Evolutionary conservation across 257 asterid species (phyloP), one percentile per base, ranked within the genome.

Genomic region (Cinchona pubescens): DNA sequence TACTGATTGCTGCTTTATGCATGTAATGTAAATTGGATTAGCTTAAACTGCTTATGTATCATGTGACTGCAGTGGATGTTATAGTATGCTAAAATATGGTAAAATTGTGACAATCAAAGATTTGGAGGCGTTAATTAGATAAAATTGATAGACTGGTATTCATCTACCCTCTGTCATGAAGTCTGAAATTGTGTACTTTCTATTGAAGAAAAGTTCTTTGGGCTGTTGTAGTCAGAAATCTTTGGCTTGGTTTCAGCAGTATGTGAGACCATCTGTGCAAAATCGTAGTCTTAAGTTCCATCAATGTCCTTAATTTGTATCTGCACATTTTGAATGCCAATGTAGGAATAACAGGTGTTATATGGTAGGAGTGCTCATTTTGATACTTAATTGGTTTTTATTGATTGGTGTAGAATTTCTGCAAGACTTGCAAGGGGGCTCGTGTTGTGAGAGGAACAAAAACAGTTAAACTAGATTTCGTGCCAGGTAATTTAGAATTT

Each of bases 351-450:
- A 6, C 27, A 56, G 27, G 27, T 38, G 21, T 38, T 21, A 14
- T 25, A 37, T 16, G 45, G 11, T 53, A 0, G 30, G n/a, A 49
- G 14, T 66, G 16, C 16, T 49, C 25, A 62, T 40, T 72, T 74
- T 30, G 29, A 23, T 18, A 10, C 13, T 60, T 4, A 51, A 64
- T 56, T 18, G 7, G 23, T 27, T 37, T 48, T 35, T 71, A 43
- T 71, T 48, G 63, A 34, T 37, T 76, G 46, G 2, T 71, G 76
- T 86, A 94, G 98, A 88, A 81, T 78, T 81, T 85, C 78, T 94
- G 98, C 93, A 90, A 86, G 87, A 76, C 98, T 77, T 94, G 97
- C 91, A 87, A 77, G 84, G 98, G 98, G 62, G 87, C 78, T 72
- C 83, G 90, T 65, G 93, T 90, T n/a, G 67, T 84, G 75, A 86